phyloP scores from a whole-genome alignment of 306 rosid genomes.

The Argentina anserina region DNA sequence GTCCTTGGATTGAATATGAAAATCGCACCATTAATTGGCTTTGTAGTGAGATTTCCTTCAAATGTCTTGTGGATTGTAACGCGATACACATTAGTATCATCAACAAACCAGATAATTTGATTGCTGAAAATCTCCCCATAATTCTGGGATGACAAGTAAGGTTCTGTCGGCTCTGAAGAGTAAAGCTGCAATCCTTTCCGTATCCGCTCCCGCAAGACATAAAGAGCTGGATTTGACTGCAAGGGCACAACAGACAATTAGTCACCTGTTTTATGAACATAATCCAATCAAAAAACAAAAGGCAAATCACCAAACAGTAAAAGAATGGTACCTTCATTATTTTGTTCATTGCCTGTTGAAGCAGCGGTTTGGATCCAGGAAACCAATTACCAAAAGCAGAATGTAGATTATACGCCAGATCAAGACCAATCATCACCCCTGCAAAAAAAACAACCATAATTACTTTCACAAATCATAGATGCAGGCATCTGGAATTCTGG shows the following conservation, averaged over 20 bases:
- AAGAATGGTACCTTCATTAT: slow-evolving; percentile 75
- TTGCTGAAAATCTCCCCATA: slow-evolving; percentile 99
- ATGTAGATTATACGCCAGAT: slow-evolving; percentile 94
- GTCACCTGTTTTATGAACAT: slow-evolving; percentile 2
- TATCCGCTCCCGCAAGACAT: slow-evolving; percentile 96
- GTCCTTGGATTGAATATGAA: slow-evolving; percentile 98
- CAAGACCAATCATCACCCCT: slow-evolving; percentile 99
- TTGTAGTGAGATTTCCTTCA: slow-evolving; percentile 98
- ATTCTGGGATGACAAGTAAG: slow-evolving; percentile 94
- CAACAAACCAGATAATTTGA: slow-evolving; percentile 99
- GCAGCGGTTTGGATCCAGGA: slow-evolving; percentile 95
- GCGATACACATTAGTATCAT: slow-evolving; percentile 97
- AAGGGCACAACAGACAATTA: slow-evolving; percentile 27
- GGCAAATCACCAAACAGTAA: not conserved
- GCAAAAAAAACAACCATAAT: slow-evolving; percentile 20
- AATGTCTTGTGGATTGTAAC: slow-evolving; percentile 98
- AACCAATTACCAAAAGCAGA: slow-evolving; percentile 99
- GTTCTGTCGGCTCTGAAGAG: slow-evolving; percentile 99
- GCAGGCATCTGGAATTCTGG: not conserved
- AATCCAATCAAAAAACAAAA: not conserved
- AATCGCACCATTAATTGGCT: slow-evolving; percentile 97
- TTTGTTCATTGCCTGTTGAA: slow-evolving; percentile 98
- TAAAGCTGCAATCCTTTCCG: slow-evolving; percentile 97
- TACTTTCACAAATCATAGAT: slow-evolving; percentile 4
- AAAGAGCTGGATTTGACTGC: slow-evolving; percentile 99